Conservation (phyloP, 2,329 filamentous ascomycete species). For the Venturia effusa region DNA sequence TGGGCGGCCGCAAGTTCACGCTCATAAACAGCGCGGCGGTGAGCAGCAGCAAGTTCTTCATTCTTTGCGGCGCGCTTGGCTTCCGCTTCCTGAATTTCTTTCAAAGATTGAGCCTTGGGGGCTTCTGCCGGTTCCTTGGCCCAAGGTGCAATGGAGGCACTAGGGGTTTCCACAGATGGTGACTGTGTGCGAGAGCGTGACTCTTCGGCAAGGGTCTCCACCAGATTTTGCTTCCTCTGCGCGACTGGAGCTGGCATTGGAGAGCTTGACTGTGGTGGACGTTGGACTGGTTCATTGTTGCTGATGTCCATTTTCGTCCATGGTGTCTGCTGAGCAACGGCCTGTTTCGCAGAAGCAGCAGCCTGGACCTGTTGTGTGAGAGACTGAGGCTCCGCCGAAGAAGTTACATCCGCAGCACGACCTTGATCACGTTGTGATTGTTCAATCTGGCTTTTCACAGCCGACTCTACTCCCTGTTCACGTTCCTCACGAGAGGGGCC, state of each 20-base stretch:
- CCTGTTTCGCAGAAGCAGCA: conserved; percentile 51
- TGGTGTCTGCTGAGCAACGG: conserved; percentile 41
- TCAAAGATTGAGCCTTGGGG: conserved; percentile 80
- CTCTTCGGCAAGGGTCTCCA: conserved; percentile 56
- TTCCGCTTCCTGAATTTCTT: conserved; percentile 93
- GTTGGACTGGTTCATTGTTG: conserved; percentile 53
- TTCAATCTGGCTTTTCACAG: conserved; percentile 22
- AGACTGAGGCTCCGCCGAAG: conserved; percentile 32
- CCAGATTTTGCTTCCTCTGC: conserved; percentile 76
- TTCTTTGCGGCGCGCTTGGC: conserved; percentile 84
- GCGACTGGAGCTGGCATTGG: conserved; percentile 82
- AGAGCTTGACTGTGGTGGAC: conserved; percentile 63
- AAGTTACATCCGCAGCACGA: conserved; percentile 13
- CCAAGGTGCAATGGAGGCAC: conserved; percentile 81
- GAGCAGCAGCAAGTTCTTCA: conserved; percentile 68
- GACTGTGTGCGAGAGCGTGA: conserved; percentile 69
- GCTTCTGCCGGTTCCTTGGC: conserved; percentile 67
- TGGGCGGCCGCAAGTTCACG: conserved; percentile 53
- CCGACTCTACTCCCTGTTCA: conserved; percentile 16
- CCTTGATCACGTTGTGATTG: conserved; percentile 17
- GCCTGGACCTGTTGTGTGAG: conserved; percentile 79
- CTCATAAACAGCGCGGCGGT: conserved; percentile 67
- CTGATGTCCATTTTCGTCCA: conserved; percentile 52
- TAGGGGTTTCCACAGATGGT: conserved; percentile 52
- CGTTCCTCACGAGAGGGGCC: conserved; percentile 8